Percentiles rank a stretch among this genome's conserved stretches.
phyloP scores from a whole-genome alignment of 169 alveolate species.

The Plasmodium gonderi region DNA sequence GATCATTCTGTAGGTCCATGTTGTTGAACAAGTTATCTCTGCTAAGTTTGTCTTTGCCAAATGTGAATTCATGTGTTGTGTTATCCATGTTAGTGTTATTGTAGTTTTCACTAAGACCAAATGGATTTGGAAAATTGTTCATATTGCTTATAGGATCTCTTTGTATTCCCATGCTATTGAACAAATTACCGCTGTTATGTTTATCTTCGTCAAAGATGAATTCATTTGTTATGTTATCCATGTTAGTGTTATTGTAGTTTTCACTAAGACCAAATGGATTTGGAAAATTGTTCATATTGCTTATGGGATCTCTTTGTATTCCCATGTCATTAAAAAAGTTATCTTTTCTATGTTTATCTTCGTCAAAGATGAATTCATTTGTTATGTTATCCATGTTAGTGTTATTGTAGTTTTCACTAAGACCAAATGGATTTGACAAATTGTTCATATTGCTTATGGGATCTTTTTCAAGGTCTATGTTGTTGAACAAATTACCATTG shows the following conservation, averaged over 20 bases:
- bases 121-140: neutral
- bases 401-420: neutral
- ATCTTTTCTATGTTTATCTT: too few relatives aligned
- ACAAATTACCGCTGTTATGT: too few relatives aligned
- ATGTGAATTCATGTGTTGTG: too few relatives aligned
- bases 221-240: neutral
- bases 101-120: too few relatives aligned
- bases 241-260: too few relatives aligned
- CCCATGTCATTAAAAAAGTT: neutral
- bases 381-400: neutral
- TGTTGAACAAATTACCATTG: neutral
- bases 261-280: neutral
- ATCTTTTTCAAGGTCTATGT: neutral
- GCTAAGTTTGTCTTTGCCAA: neutral
- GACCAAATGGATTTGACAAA: neutral
- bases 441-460: neutral
- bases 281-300: neutral
- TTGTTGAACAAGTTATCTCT: neutral
- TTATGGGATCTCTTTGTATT: too few relatives aligned
- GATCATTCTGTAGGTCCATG: neutral
- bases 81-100: too few relatives aligned
- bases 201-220: neutral
- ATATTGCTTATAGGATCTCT: too few relatives aligned
- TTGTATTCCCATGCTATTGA: neutral
- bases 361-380: neutral